A percentile compares a stretch with the other conserved stretches of the same genome.
phyloP scores from a whole-genome alignment of 139 green algal genomes.

The Chlorella vulgaris region DNA sequence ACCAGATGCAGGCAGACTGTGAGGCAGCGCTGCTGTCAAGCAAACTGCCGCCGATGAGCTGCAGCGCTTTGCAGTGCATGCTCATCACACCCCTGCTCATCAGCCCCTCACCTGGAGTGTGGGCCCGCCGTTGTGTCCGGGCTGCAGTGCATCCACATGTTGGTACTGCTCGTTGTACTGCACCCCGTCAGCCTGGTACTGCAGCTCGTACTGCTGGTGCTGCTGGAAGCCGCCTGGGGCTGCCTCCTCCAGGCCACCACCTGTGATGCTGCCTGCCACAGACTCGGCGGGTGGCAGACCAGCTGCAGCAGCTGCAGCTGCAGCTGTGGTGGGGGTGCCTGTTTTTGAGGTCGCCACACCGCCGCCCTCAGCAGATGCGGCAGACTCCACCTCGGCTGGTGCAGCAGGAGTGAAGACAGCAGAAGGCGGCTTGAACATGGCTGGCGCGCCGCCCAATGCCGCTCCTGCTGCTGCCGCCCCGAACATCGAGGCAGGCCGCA shows the following conservation, averaged over 20 bases:
- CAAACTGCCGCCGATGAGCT: not conserved
- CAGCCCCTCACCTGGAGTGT: not conserved
- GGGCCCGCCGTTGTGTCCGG: not conserved
- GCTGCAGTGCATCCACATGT: not conserved
- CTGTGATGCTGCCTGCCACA: too few relatives aligned
- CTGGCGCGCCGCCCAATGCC: not conserved
- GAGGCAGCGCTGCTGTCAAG: not conserved
- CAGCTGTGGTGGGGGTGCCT: too few relatives aligned
- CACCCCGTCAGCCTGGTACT: conserved; percentile 5
- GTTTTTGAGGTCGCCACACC: not conserved
- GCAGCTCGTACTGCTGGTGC: not conserved
- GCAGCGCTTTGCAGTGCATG: not conserved
- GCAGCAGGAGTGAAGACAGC: conserved; percentile 26
- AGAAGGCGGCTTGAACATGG: conserved; percentile 38
- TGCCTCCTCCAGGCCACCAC: not conserved
- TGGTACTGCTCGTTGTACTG: conserved; percentile 3
- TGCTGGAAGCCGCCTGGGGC: not conserved
- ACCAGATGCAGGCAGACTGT: not conserved
- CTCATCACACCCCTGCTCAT: not conserved
- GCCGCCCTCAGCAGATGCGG: not conserved
- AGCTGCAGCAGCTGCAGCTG: not conserved
- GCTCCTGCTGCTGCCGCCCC: not conserved
- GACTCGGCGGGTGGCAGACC: too few relatives aligned
- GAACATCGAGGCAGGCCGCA: conserved; percentile 11
- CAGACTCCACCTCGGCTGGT: not conserved